Conservation (phyloP, 306 rosid species). For the Cicer arietinum region DNA sequence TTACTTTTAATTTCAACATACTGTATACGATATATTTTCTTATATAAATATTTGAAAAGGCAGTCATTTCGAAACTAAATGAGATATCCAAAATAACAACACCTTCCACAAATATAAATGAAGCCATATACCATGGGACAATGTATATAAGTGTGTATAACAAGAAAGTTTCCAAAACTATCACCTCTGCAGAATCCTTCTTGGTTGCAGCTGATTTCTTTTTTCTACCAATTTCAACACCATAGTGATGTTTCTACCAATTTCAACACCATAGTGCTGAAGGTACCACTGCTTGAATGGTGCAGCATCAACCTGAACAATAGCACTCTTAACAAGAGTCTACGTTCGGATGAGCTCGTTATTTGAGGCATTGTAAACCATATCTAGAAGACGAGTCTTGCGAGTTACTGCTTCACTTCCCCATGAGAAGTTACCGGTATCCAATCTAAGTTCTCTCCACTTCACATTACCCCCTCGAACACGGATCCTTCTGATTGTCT, state of each 20-base stretch:
- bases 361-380: constrained; percentile 65
- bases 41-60: no score
- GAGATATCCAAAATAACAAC: no score
- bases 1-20: no score
- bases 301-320: constrained; percentile 66
- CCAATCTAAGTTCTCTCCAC: constrained; percentile 63
- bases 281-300: constrained; percentile 70
- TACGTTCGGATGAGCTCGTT: constrained; percentile 65
- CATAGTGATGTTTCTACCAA: not conserved
- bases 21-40: no score
- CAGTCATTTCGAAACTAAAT: no score
- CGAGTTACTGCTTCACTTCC: constrained; percentile 66
- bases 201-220: constrained; percentile 52
- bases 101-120: no score
- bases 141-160: no score
- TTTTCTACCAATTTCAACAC: constrained; percentile 61
- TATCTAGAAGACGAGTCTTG: constrained; percentile 62
- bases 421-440: constrained; percentile 63
- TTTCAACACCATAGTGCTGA: constrained; percentile 48
- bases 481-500: constrained; percentile 59
- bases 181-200: constrained; percentile 57
- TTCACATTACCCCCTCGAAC: constrained; percentile 38
- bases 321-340: constrained; percentile 62
- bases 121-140: no score
- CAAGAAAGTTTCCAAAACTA: not conserved